These are phyloP conservation scores for Onygenales sp. DNA, from an alignment of 2,329 filamentous ascomycete genomes.

Conservation along the genomic window DNA sequence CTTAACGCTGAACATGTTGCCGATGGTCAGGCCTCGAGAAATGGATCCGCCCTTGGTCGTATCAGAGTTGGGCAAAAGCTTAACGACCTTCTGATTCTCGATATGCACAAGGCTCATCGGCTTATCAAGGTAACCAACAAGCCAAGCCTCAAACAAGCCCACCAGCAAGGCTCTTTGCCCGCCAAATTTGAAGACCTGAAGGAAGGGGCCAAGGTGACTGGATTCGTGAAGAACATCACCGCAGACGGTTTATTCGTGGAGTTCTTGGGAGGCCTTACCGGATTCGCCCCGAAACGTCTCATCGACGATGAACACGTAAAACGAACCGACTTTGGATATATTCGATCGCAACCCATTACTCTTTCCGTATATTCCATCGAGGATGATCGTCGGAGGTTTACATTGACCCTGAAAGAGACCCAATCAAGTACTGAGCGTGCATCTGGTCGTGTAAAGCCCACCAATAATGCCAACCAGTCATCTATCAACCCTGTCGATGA, in stretches of 20 bases:
- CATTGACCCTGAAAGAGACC: slow-evolving; percentile 48
- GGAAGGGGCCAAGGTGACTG: slow-evolving; percentile 58
- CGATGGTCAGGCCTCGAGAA: slow-evolving; percentile 75
- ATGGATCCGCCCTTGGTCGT: slow-evolving; percentile 64
- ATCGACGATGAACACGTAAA: slow-evolving; percentile 60
- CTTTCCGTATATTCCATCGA: slow-evolving; percentile 67
- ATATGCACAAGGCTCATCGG: slow-evolving; percentile 69
- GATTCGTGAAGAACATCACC: slow-evolving; percentile 80
- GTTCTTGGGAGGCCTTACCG: slow-evolving; percentile 68
- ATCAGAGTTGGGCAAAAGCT: slow-evolving; percentile 77
- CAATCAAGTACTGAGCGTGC: slow-evolving; percentile 42
- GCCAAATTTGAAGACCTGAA: slow-evolving; percentile 61
- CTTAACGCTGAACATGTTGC: slow-evolving; percentile 70
- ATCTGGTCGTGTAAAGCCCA: slow-evolving; percentile 29
- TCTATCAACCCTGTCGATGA: slow-evolving; percentile 55
- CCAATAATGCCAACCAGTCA: slow-evolving; percentile 17
- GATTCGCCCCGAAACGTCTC: slow-evolving; percentile 69
- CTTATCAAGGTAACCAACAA: slow-evolving; percentile 74
- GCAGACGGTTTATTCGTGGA: slow-evolving; percentile 77
- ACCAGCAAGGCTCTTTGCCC: slow-evolving; percentile 63
- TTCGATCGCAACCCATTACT: slow-evolving; percentile 64
- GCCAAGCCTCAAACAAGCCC: slow-evolving; percentile 67
- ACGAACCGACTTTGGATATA: slow-evolving; percentile 67
- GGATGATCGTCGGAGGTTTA: slow-evolving; percentile 58
- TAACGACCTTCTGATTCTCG: slow-evolving; percentile 72